These are phyloP conservation scores for Penicillium lagena DNA, from an alignment of 495 filamentous ascomycete species.

Conservation along the genomic window DNA sequence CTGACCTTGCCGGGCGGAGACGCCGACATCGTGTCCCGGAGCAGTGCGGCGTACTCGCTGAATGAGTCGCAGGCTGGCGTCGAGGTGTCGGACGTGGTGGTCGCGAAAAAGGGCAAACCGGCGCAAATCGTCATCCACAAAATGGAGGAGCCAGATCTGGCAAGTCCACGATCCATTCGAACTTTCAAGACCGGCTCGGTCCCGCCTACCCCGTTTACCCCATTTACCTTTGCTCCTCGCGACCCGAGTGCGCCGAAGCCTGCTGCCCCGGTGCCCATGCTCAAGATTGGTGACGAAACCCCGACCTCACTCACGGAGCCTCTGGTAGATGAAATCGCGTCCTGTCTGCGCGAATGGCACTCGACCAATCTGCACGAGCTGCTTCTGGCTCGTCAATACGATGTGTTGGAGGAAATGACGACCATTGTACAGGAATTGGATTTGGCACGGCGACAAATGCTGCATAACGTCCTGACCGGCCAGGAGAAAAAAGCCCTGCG, in stretches of 20 bases:
- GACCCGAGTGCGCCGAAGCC: slow-evolving; percentile 63
- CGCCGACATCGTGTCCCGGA: slow-evolving; percentile 15
- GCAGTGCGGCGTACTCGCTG: slow-evolving; percentile 24
- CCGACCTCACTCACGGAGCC: slow-evolving; percentile 83
- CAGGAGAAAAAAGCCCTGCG: slow-evolving; percentile 71
- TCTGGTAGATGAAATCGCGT: slow-evolving; percentile 94
- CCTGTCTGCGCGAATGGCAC: slow-evolving; percentile 95
- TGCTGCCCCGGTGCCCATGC: slow-evolving; percentile 88
- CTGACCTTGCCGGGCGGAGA: slow-evolving; percentile 14
- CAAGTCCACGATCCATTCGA: slow-evolving; percentile 25
- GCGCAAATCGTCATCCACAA: slow-evolving; percentile 37
- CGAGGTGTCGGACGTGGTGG: slow-evolving; percentile 32
- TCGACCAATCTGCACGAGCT: slow-evolving; percentile 93
- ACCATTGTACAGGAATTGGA: slow-evolving; percentile 73
- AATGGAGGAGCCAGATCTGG: slow-evolving; percentile 25
- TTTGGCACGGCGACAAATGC: slow-evolving; percentile 75
- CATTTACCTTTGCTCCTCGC: slow-evolving; percentile 28
- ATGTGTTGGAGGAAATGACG: slow-evolving; percentile 72
- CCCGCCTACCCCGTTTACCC: slow-evolving; percentile 33
- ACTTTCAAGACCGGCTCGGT: slow-evolving; percentile 23
- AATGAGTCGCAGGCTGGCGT: slow-evolving; percentile 17
- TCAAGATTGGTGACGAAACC: slow-evolving; percentile 96
- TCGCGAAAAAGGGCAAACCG: slow-evolving; percentile 37
- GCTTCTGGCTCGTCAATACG: slow-evolving; percentile 76
- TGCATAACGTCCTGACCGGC: slow-evolving; percentile 85